Conservation (phyloP, 2,329 filamentous ascomycete species). For the Aspergillus clavatus region DNA sequence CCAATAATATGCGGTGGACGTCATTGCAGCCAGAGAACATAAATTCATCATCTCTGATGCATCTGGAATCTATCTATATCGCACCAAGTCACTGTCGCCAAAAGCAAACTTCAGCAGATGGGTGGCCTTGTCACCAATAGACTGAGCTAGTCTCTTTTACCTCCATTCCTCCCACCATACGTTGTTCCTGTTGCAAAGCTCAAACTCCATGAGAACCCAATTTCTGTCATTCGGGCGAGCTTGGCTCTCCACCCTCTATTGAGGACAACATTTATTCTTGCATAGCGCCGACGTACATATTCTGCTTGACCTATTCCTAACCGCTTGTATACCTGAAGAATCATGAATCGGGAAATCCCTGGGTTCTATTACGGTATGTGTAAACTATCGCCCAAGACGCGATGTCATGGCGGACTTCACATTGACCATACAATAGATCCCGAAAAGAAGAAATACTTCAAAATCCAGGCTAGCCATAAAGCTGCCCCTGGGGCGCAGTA, state of each 20-base stretch:
- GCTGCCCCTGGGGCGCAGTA: conserved; percentile 51
- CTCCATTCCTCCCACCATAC: background rate
- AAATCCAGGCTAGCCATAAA: conserved; percentile 52
- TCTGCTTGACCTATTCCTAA: too few species aligned
- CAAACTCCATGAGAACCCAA: background rate
- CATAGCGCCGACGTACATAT: conserved; percentile 23
- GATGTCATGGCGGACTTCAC: background rate
- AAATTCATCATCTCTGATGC: background rate
- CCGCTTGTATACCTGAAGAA: too few species aligned
- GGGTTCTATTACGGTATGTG: conserved; percentile 32
- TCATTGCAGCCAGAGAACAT: background rate
- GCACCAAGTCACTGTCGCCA: background rate
- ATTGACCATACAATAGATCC: conserved; percentile 25
- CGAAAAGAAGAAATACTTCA: conserved; percentile 63
- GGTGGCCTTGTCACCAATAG: too few species aligned
- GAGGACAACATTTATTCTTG: too few species aligned
- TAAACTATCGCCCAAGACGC: background rate
- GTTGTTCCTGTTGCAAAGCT: background rate
- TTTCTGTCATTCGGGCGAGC: background rate
- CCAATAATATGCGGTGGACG: background rate
- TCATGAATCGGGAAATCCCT: conserved; percentile 30
- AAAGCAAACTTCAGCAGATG: background rate
- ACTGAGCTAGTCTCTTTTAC: too few species aligned
- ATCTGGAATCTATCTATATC: background rate
- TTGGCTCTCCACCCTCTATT: background rate